A percentile compares a stretch with the other conserved stretches of the same genome.
phyloP scores from a whole-genome alignment of 331 rosid species.

The Quercus lobata region DNA sequence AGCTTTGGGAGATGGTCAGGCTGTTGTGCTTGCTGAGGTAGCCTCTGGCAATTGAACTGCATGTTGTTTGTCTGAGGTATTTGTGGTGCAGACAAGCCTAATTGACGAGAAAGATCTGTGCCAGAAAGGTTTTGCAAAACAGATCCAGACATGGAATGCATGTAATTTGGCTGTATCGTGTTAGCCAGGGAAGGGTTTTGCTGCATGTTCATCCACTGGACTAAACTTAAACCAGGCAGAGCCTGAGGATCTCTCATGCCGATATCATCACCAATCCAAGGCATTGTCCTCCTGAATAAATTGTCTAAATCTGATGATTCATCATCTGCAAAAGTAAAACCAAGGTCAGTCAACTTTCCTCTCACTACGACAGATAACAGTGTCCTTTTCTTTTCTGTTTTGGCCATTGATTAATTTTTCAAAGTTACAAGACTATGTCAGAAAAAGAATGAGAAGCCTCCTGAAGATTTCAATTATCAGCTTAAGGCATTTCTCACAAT shows the following conservation, averaged over 20 bases:
- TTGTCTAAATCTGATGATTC: conserved; percentile 67
- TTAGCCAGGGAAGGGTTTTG: conserved; percentile 64
- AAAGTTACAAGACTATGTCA: background rate
- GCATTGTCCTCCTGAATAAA: conserved; percentile 73
- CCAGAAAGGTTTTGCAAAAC: conserved; percentile 62
- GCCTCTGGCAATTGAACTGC: conserved; percentile 55
- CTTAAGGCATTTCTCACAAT: background rate
- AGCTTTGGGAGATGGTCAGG: conserved; percentile 69
- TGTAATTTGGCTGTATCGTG: conserved; percentile 66
- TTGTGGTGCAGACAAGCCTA: conserved; percentile 64
- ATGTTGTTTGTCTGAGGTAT: conserved; percentile 58
- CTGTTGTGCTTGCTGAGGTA: conserved; percentile 69
- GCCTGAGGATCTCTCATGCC: conserved; percentile 80
- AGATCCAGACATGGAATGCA: conserved; percentile 61
- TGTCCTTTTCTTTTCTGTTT: background rate
- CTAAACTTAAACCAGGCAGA: conserved; percentile 76
- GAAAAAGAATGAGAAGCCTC: background rate
- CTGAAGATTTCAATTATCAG: background rate
- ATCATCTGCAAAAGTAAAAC: conserved; percentile 50
- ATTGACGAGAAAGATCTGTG: conserved; percentile 65
- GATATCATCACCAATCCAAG: conserved; percentile 86
- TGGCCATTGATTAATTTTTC: background rate
- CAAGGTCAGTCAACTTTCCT: background rate
- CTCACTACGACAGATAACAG: background rate
- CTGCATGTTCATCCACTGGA: conserved; percentile 98